A percentile compares a stretch with the other conserved stretches of the same genome.
Evolutionary conservation across 106 monocot species (phyloP).

Genomic region (Acanthochlamys bracteata): DNA sequence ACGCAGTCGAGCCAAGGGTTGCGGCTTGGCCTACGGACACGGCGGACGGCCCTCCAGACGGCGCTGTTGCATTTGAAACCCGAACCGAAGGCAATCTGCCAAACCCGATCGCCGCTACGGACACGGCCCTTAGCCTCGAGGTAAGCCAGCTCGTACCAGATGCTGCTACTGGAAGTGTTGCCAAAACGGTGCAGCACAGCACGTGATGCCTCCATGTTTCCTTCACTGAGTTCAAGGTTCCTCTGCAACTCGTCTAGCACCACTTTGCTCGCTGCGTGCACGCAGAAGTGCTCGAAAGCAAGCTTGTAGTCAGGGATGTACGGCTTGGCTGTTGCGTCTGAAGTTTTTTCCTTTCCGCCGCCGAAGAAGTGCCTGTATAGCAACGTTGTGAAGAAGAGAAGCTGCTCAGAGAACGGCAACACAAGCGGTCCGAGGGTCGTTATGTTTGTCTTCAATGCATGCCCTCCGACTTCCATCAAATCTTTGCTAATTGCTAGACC

Average conservation of each 20-base stretch:
- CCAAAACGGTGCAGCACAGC: constrained; percentile 73
- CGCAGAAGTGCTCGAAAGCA: constrained; percentile 96
- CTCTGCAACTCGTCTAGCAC: constrained; percentile 80
- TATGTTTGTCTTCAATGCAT: constrained; percentile 61
- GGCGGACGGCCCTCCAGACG: constrained; percentile 60
- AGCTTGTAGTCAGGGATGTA: constrained; percentile 89
- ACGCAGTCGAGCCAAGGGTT: constrained; percentile 76
- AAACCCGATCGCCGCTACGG: constrained; percentile 54
- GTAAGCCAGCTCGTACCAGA: constrained; percentile 94
- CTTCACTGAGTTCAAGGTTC: constrained; percentile 57
- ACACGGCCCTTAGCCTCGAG: constrained; percentile 73
- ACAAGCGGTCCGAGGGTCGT: constrained; percentile 49
- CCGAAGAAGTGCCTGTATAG: constrained; percentile 35
- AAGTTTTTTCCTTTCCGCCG: no score
- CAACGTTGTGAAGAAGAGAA: constrained; percentile 52
- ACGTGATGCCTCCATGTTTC: constrained; percentile 67
- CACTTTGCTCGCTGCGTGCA: constrained; percentile 72
- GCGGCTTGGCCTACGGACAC: constrained; percentile 30
- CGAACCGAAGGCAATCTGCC: constrained; percentile 90
- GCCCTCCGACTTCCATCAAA: constrained; percentile 50
- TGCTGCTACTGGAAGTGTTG: constrained; percentile 83
- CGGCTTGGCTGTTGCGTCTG: constrained; percentile 21
- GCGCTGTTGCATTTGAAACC: constrained; percentile 96
- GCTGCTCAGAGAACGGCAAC: constrained; percentile 67
- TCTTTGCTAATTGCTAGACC: constrained; percentile 50